Evolutionary conservation across 108 stramenopile species (phyloP), one percentile per base, ranked within the genome.

Genomic region (Stephanodiscus minutulus): DNA sequence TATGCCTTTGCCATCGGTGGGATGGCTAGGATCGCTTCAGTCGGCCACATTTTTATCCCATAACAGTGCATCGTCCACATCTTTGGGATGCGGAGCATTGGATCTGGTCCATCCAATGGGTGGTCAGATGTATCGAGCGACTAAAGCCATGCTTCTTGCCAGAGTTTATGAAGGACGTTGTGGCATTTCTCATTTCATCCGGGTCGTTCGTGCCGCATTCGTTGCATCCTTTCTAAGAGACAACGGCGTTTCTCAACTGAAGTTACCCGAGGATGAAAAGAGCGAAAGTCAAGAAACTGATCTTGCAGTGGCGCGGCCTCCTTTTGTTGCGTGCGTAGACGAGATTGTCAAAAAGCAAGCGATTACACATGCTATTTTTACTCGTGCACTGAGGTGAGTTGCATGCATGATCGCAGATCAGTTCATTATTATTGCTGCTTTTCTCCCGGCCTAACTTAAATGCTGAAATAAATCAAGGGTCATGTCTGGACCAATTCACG

Each of bases 31-130:
- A 52, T 95, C 93, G 12, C 81, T 85, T 59, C 79, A 90, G 33
- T 90, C 89, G 0, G 75, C 81, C 25, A 81, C 93, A 4, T 92
- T 88, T 54, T 82, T 95, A 22, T 85, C 90, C 11, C 87, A 88
- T 66, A 92, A 92, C 74, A 88, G 88, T 17, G 70, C 88, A 7
- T 89, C 88, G 25, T 90, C 91, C 36, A 84, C 87, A 65, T 79
- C 80, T 6, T 65, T 92, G 37, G 93, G 93, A n/a, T 95, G 93
- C 49, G 94, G 94, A 17, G 90, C 91, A 27, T 69, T 95, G 18
- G 94, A 95, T 53, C 76, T 95, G 33, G 74, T 83, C 21, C 94
- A 95, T 76, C 88, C 94, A 0, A 75, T 83, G 50, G 94, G 94
- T 46, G 94, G 94, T 7, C 83, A 91, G 33, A 77, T 87, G 49